Percentiles rank a stretch among this genome's conserved stretches.
phyloP scores from a whole-genome alignment of 140 eudicot species.

The Bidens hawaiensis region DNA sequence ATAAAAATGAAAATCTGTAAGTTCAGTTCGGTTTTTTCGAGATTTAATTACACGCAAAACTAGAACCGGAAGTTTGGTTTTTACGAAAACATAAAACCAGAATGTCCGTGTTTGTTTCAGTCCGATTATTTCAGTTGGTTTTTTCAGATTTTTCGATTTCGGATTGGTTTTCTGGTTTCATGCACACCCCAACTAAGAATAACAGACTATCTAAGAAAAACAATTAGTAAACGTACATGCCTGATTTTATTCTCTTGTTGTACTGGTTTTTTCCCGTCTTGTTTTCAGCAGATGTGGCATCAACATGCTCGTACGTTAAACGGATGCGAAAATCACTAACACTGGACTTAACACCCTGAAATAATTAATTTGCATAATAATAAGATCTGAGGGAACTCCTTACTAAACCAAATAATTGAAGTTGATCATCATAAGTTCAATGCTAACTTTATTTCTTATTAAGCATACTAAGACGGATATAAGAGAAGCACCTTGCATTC shows the following conservation, averaged over 20 bases:
- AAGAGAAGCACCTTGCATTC: not conserved
- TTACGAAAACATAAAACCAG: too few relatives aligned
- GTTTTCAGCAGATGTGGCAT: slow-evolving; percentile 25
- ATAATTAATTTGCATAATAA: slow-evolving; percentile 17
- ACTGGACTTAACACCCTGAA: slow-evolving; percentile 67
- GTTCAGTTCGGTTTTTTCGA: too few relatives aligned
- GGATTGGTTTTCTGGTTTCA: too few relatives aligned
- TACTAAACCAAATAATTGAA: not conserved
- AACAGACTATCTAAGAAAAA: not conserved
- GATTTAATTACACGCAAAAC: too few relatives aligned
- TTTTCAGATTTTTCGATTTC: too few relatives aligned
- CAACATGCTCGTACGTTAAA: slow-evolving; percentile 55
- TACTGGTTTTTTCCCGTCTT: slow-evolving; percentile 38
- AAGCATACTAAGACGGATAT: not conserved
- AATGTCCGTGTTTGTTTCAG: too few relatives aligned
- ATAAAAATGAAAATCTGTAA: too few relatives aligned
- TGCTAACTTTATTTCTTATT: not conserved
- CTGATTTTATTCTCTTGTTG: slow-evolving; percentile 78
- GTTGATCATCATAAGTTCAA: not conserved
- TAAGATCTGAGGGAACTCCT: slow-evolving; percentile 7
- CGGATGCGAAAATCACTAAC: slow-evolving; percentile 67
- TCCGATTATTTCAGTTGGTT: too few relatives aligned
- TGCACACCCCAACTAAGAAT: too few relatives aligned
- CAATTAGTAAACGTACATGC: slow-evolving; percentile 28
- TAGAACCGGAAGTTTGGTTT: too few relatives aligned